Conservation (phyloP, 257 asterid species). For the Marsdenia floribunda region DNA sequence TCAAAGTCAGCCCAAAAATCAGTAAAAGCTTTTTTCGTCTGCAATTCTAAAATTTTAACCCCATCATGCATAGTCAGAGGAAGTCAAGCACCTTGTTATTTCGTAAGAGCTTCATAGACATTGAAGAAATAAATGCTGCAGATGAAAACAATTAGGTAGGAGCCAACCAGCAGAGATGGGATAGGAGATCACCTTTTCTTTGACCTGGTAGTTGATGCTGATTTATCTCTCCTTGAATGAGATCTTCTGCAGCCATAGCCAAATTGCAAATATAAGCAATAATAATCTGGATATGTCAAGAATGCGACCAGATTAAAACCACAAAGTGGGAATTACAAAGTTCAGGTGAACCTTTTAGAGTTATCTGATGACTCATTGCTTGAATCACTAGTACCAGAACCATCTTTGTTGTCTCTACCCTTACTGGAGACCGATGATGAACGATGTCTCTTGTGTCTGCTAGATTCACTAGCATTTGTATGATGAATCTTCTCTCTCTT, state of each 20-base stretch:
- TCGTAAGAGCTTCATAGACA: background rate
- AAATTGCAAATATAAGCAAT: conserved; percentile 21
- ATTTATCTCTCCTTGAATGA: conserved; percentile 54
- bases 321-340: conserved; percentile 10
- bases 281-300: background rate
- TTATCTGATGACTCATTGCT: conserved; percentile 70
- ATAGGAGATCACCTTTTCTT: conserved; percentile 58
- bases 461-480: conserved; percentile 51
- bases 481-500: conserved; percentile 57
- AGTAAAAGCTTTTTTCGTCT: background rate
- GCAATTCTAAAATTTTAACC: background rate
- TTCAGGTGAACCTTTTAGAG: conserved; percentile 52
- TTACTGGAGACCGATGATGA: conserved; percentile 56
- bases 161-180: background rate
- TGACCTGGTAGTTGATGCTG: conserved; percentile 75
- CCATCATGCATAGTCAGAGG: background rate
- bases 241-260: conserved; percentile 54
- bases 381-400: conserved; percentile 48
- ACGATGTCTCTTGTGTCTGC: conserved; percentile 57
- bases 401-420: conserved; percentile 57
- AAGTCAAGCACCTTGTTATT: background rate
- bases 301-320: conserved; percentile 9
- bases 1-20: background rate
- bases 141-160: background rate
- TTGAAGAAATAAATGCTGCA: background rate